Evolutionary conservation across 139 green algal genomes (phyloP).

Genomic region (Microglena sp.): DNA sequence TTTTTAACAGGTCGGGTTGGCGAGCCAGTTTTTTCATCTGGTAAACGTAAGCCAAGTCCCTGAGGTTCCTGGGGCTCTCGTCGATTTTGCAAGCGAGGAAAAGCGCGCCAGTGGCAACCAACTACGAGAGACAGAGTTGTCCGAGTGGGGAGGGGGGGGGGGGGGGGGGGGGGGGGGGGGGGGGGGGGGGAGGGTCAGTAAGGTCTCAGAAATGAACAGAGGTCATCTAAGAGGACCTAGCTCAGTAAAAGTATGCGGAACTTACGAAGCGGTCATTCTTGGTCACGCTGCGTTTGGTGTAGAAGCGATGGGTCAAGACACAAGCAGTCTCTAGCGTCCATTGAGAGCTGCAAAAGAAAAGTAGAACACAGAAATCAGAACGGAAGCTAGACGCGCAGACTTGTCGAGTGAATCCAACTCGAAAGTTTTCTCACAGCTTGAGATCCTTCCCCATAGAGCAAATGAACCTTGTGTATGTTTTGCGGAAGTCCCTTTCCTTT

Average conservation of each 20-base stretch:
- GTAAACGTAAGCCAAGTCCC: constrained; percentile 4
- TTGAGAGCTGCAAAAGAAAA: not conserved
- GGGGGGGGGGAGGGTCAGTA: too few species aligned
- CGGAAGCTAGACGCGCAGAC: not conserved
- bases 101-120: not conserved
- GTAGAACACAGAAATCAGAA: not conserved
- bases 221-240: not conserved
- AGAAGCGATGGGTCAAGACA: constrained; percentile 9
- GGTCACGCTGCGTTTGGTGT: constrained; percentile 29
- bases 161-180: too few species aligned
- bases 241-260: not conserved
- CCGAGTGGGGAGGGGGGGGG: too few species aligned
- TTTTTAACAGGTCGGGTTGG: not conserved
- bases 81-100: constrained; percentile 11
- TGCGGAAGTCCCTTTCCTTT: not conserved
- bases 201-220: not conserved
- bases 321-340: not conserved
- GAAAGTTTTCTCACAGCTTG: not conserved
- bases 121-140: not conserved
- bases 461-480: not conserved
- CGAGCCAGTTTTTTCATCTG: constrained; percentile 4
- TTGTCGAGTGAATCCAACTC: too few species aligned
- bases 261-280: constrained; percentile 59
- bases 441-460: not conserved
- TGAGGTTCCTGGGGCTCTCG: not conserved